Evolutionary conservation across 768 basidiomycete species (phyloP).

Genomic region (Cantharellus cinnabarinus): DNA sequence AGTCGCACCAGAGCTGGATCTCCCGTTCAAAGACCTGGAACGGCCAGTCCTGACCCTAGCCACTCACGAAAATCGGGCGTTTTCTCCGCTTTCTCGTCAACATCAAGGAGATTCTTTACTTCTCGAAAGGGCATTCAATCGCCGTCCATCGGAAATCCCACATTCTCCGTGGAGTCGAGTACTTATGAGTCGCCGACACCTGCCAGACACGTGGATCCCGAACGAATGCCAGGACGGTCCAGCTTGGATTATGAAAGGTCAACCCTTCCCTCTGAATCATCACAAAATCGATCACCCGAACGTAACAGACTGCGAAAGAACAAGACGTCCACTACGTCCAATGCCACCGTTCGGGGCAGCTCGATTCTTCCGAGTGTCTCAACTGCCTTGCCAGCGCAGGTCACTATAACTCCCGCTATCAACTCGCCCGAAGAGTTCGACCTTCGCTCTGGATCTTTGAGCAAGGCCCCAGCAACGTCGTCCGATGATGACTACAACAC

Average conservation of each 20-base stretch:
- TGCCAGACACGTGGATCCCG: neutral
- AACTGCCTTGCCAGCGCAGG: neutral
- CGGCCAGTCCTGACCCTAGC: neutral
- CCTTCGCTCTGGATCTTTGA: neutral
- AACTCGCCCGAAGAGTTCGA: neutral
- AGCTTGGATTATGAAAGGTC: neutral
- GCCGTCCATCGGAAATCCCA: neutral
- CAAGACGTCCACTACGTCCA: slow-evolving; percentile 1
- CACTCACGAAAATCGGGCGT: neutral
- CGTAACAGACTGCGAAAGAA: neutral
- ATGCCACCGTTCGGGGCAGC: slow-evolving; percentile 1
- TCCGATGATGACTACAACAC: neutral
- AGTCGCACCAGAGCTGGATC: neutral
- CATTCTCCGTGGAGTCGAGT: neutral
- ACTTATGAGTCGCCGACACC: neutral
- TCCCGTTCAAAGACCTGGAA: neutral
- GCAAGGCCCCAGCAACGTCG: neutral
- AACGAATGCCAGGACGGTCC: neutral
- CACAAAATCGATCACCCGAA: neutral
- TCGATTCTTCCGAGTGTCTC: neutral
- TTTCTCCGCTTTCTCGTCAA: neutral
- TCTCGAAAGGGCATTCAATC: neutral
- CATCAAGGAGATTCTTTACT: neutral
- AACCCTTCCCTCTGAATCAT: neutral
- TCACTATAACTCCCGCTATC: neutral